These are phyloP conservation scores for Sphaerobolus stellatus DNA, from an alignment of 1,284 basidiomycete genomes.

Conservation along the genomic window DNA sequence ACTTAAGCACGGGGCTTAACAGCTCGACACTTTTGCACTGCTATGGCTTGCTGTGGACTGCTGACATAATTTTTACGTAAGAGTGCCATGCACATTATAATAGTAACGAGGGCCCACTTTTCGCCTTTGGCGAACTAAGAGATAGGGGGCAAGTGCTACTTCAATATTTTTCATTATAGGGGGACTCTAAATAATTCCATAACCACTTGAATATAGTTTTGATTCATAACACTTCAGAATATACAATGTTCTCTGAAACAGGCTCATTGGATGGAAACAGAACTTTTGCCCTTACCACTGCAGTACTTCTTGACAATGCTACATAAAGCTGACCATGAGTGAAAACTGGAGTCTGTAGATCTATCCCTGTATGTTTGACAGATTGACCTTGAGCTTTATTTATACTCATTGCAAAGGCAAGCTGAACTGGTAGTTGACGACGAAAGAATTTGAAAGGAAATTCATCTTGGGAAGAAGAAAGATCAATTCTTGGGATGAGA, in stretches of 20 bases:
- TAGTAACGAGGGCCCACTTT: no score
- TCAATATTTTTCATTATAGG: no score
- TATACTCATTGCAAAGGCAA: conserved; percentile 44
- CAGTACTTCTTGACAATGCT: conserved; percentile 37
- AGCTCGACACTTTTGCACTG: no score
- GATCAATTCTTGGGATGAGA: conserved; percentile 32
- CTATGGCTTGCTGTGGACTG: no score
- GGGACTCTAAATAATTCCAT: no score
- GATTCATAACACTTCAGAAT: conserved; percentile 14
- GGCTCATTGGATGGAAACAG: conserved; percentile 20
- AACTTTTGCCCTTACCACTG: conserved; percentile 25
- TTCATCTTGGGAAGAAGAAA: conserved; percentile 19
- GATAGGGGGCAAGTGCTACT: no score
- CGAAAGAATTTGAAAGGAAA: conserved; percentile 28
- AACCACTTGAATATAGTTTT: no score
- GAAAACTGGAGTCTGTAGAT: conserved; percentile 38
- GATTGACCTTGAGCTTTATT: conserved; percentile 49
- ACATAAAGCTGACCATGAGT: conserved; percentile 46
- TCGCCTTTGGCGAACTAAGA: no score
- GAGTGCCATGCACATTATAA: no score
- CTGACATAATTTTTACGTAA: no score
- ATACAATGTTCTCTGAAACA: conserved; percentile 14
- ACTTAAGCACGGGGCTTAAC: no score
- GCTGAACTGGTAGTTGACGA: conserved; percentile 38
- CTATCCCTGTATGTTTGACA: conserved; percentile 28